A percentile compares a stretch with the other conserved stretches of the same genome.
Conservation (phyloP, 129 eudicot species). For the Apium graveolens region DNA sequence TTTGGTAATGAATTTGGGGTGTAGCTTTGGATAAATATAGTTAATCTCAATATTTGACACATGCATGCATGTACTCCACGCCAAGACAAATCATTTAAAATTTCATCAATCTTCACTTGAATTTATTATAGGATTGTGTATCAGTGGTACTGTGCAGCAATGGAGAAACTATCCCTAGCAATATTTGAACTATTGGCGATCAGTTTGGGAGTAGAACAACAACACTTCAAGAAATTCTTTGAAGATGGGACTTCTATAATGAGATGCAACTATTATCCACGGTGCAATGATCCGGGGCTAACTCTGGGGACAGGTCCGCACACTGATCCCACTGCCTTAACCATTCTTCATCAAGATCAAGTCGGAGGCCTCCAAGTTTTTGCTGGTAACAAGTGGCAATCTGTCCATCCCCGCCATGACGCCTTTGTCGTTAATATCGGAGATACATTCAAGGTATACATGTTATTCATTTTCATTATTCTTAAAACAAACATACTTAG, state of each 20-base stretch:
- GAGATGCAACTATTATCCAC: constrained; percentile 63
- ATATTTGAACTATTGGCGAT: constrained; percentile 45
- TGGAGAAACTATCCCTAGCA: constrained; percentile 38
- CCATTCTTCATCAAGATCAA: constrained; percentile 69
- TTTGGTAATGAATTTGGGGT: too few species aligned
- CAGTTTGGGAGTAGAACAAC: constrained; percentile 44
- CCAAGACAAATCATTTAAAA: neutral
- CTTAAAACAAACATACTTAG: too few species aligned
- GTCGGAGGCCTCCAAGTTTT: constrained; percentile 67
- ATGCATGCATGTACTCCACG: neutral
- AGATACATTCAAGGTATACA: constrained; percentile 54
- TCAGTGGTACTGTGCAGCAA: constrained; percentile 39
- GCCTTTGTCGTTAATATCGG: constrained; percentile 70
- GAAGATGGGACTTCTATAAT: constrained; percentile 41
- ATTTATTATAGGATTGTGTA: constrained; percentile 36
- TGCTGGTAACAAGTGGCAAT: constrained; percentile 42
- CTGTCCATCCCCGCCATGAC: constrained; percentile 33
- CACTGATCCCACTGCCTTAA: constrained; percentile 58
- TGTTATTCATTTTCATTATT: too few species aligned
- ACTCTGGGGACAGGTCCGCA: constrained; percentile 75
- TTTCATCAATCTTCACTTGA: too few species aligned
- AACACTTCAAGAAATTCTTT: constrained; percentile 32
- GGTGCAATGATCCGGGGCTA: constrained; percentile 40
- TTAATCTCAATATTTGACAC: too few species aligned
- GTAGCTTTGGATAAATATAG: neutral